Base-by-base conservation (phyloP, 2,329 filamentous ascomycete genomes). In the Talaromyces rugulosus region DNA sequence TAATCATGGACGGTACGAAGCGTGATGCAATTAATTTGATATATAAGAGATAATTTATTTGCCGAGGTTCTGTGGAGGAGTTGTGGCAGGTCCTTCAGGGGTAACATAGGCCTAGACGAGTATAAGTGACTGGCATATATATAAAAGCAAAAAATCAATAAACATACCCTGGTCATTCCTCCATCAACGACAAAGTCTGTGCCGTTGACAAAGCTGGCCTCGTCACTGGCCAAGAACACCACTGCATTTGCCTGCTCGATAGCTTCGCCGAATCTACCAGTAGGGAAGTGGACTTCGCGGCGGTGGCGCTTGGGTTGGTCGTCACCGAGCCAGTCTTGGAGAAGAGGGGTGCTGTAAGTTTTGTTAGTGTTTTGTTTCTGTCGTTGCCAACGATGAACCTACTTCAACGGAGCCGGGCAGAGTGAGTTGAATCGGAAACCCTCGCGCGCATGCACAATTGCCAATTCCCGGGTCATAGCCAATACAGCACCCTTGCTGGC, bases 161-260 rank as follows among this genome's bases (percentile, higher is more conserved):
- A 33, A 16, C 54, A 33, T 71, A 81, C 84, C 83, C 90, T 96
- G 71, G 88, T 94, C 91, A 99, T 91, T 63, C 94, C 94, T 62
- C 95, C 95, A 71, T 99, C 95, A 30, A 98, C 92, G 4, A 96
- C 89, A 79, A 98, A 96, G 74, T 98, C 95, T 63, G 86, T 89
- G n/a, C 62, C 61, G 58, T 64, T 64, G 33, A 70, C 63, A 59
- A 65, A 68, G 56, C 66, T 64, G 40, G 65, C 62, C 55, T 68
- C 63, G 5, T 62, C 60, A 31, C 66, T 66, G 9, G 66, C 62
- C 28, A 67, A 60, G 50, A 67, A 66, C 3, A 66, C 57, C 5
- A 65, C 65, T 8, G 66, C 64, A 27, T 64, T 89, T 0, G 92
- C 92, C 81, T 96, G 92, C 82, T 97, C 92, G 64, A 96, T 81